Evolutionary conservation across 1,139 yeast genomes (phyloP), one percentile per base, ranked within the genome.

Genomic region (Kodamaea anthophila): DNA sequence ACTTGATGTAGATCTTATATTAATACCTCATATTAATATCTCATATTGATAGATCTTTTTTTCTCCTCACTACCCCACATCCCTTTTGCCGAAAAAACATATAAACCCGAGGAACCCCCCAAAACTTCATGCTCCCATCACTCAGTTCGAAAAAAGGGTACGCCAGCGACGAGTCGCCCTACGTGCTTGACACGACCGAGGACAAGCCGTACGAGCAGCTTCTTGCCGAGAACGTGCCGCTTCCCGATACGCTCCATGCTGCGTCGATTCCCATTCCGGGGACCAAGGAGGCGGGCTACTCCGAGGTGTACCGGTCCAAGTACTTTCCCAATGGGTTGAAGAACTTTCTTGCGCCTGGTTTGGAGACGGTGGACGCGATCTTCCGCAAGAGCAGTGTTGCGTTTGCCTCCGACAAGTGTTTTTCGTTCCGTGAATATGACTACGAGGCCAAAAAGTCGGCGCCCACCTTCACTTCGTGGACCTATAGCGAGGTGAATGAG

Each of bases 261-360:
- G 39, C 18, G 9, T 43, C 66, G 1, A 44, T 51, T 5, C 47
- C 60, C 4, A 34, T 62, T 12, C 52, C 57, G 1, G 63, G 62
- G 3, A 46, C 65, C 9, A 54, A 41, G 16, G 40, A 42, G 18
- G 44, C 39, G 1, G 68, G 65, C 1, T 55, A 36, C 35, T 55
- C 65, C 9, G 44, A 51, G 9, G 49, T 62, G 26, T 64, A 55
- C 43, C 42, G 70, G 24, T 62, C 59, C 39, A 35, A 37, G 8
- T 49, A 50, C 15, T 43, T 43, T 21, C 51, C 58, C 11, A 38
- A 39, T 13, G 37, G 39, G 3, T 32, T 49, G 24, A 62, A 60
- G 38, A 38, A 37, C 9, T 49, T 40, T n/a, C 15, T 48, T 22
- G 30, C 37, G 12, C 42, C 46, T 1, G 44, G 40, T 5, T 29